Conservation (phyloP, 106 monocot species). For the Dendrobium nobile region DNA sequence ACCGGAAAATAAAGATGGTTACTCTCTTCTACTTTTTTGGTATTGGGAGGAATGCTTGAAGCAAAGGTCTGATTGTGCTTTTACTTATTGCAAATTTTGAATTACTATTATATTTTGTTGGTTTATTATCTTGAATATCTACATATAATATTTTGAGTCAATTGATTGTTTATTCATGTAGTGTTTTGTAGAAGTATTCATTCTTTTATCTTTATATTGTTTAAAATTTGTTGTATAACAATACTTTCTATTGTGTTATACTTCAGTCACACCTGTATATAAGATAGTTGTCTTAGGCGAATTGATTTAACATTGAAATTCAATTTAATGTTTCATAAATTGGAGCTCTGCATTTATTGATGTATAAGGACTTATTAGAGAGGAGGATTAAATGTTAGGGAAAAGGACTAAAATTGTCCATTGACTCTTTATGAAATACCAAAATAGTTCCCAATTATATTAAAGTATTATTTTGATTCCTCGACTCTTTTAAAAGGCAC, state of each 20-base stretch:
- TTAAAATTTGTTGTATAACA: neutral
- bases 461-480: no score
- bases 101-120: neutral
- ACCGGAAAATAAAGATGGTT: constrained; percentile 85
- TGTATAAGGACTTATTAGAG: no score
- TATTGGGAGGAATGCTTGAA: constrained; percentile 88
- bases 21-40: constrained; percentile 45
- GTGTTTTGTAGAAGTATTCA: neutral
- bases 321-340: no score
- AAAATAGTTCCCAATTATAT: no score
- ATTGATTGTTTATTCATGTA: neutral
- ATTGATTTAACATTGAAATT: no score
- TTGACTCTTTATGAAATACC: no score
- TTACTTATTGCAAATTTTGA: neutral
- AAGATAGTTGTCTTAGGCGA: no score
- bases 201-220: neutral
- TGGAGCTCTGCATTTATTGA: no score
- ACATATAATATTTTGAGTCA: neutral
- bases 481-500: no score
- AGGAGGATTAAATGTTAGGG: no score
- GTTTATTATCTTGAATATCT: neutral
- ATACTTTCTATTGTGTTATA: neutral
- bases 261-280: no score
- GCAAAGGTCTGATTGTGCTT: constrained; percentile 42
- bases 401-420: no score